A percentile compares a stretch with the other conserved stretches of the same genome.
phyloP scores from a whole-genome alignment of 2,329 filamentous ascomycete genomes.

The Leptographium procerum region DNA sequence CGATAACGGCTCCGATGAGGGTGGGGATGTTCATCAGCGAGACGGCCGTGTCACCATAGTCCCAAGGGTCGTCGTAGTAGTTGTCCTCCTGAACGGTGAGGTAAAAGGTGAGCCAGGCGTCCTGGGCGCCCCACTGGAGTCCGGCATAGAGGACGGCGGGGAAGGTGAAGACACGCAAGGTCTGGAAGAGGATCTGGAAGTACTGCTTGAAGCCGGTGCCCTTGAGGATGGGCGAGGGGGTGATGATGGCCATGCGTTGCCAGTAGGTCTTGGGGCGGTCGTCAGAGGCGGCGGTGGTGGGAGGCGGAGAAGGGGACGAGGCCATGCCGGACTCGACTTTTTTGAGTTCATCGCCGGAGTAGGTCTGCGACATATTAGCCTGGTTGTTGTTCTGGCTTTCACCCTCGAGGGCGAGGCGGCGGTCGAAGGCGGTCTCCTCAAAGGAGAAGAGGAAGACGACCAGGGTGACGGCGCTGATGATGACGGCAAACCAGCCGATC shows the following conservation, averaged over 20 bases:
- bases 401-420: neutral
- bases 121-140: constrained; percentile 5
- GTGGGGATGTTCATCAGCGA: constrained; percentile 5
- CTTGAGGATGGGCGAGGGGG: constrained; percentile 2
- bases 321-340: neutral
- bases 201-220: constrained; percentile 5
- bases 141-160: constrained; percentile 3
- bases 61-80: constrained; percentile 4
- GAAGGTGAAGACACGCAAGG: constrained; percentile 3
- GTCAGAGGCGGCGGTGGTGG: neutral
- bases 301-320: neutral
- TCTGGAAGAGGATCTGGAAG: constrained; percentile 3
- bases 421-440: constrained; percentile 4
- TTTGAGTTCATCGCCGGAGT: neutral
- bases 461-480: constrained; percentile 28
- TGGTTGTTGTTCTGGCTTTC: neutral
- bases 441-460: constrained; percentile 3
- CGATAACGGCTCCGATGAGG: constrained; percentile 3
- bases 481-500: constrained; percentile 29
- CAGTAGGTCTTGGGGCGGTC: constrained; percentile 4
- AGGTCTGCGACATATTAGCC: neutral
- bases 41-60: constrained; percentile 4
- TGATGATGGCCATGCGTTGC: constrained; percentile 4
- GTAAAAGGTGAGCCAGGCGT: constrained; percentile 5
- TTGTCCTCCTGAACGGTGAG: constrained; percentile 4